phyloP scores from a whole-genome alignment of 768 basidiomycete genomes.

The Rhizopogon sp. region DNA sequence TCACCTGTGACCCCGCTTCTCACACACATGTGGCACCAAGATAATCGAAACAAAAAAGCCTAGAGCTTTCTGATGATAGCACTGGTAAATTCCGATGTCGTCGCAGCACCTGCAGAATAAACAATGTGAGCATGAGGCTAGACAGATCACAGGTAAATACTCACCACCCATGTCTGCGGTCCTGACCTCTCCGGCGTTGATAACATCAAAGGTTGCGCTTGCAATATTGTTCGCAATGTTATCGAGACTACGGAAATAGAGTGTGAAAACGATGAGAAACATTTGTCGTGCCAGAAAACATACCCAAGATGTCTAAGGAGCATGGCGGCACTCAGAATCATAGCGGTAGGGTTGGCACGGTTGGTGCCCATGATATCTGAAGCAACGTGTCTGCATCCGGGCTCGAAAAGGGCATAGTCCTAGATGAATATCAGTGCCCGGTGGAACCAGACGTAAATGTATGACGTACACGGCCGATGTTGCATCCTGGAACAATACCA shows the following conservation, averaged over 20 bases:
- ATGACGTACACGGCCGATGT: slow-evolving; percentile 79
- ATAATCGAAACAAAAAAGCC: not conserved
- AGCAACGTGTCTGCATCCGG: slow-evolving; percentile 94
- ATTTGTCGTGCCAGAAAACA: slow-evolving; percentile 25
- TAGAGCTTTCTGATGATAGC: slow-evolving; percentile 83
- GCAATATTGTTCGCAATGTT: slow-evolving; percentile 92
- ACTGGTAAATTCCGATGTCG: slow-evolving; percentile 92
- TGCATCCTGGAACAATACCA: slow-evolving; percentile 96
- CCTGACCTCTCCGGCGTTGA: slow-evolving; percentile 80
- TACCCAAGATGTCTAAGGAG: slow-evolving; percentile 96
- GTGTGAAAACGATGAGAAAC: slow-evolving; percentile 10
- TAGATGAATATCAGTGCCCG: slow-evolving; percentile 22
- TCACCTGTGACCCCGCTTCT: not conserved
- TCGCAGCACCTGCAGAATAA: slow-evolving; percentile 59
- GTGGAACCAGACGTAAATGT: not conserved
- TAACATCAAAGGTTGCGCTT: slow-evolving; percentile 86
- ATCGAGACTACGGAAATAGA: slow-evolving; percentile 60
- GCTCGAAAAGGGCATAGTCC: slow-evolving; percentile 98
- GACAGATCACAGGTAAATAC: slow-evolving; percentile 20
- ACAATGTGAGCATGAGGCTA: slow-evolving; percentile 3
- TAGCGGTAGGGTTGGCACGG: slow-evolving; percentile 94
- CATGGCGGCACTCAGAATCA: slow-evolving; percentile 97
- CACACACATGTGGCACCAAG: not conserved
- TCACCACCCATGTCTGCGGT: slow-evolving; percentile 95
- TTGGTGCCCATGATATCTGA: slow-evolving; percentile 96